Percentiles rank a stretch among this genome's conserved stretches.
phyloP scores from a whole-genome alignment of 2,329 filamentous ascomycete genomes.

The Colletotrichum endophyticum region DNA sequence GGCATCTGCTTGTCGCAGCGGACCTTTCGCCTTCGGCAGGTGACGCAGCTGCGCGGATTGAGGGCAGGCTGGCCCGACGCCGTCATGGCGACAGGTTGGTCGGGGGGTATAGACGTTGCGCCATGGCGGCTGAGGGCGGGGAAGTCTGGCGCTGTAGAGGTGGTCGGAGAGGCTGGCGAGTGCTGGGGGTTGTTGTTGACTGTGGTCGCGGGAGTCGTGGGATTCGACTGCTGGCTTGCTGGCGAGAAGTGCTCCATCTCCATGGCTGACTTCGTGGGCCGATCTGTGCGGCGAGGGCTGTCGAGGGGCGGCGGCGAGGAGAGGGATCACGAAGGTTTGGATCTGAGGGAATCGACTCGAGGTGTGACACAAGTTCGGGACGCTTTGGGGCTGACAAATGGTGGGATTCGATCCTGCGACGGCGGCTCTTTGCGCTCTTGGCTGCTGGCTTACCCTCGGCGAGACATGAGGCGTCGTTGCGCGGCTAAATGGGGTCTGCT shows the following conservation, averaged over 20 bases:
- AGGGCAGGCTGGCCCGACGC: constrained; percentile 34
- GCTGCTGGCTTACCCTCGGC: neutral
- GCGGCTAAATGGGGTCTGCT: neutral
- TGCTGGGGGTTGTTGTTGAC: constrained; percentile 10
- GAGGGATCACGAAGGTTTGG: neutral
- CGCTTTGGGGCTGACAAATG: constrained; percentile 9
- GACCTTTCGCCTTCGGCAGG: constrained; percentile 66
- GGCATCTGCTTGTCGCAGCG: constrained; percentile 81
- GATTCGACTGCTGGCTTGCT: constrained; percentile 10
- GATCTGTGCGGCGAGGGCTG: neutral
- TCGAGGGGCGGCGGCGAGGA: neutral
- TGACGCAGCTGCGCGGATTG: constrained; percentile 56
- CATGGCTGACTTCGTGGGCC: neutral
- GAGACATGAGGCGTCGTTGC: neutral
- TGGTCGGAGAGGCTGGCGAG: constrained; percentile 11
- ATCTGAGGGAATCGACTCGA: neutral
- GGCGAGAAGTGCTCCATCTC: constrained; percentile 8
- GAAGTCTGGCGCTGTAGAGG: neutral
- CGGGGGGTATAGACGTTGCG: constrained; percentile 17
- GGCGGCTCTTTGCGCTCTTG: neutral
- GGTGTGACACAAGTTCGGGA: neutral
- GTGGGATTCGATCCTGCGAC: neutral
- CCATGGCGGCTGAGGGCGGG: constrained; percentile 12
- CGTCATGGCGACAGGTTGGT: constrained; percentile 20
- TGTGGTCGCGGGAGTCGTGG: neutral